Conservation (phyloP, 441 rosid species). For the Pelargonium citronellum region DNA sequence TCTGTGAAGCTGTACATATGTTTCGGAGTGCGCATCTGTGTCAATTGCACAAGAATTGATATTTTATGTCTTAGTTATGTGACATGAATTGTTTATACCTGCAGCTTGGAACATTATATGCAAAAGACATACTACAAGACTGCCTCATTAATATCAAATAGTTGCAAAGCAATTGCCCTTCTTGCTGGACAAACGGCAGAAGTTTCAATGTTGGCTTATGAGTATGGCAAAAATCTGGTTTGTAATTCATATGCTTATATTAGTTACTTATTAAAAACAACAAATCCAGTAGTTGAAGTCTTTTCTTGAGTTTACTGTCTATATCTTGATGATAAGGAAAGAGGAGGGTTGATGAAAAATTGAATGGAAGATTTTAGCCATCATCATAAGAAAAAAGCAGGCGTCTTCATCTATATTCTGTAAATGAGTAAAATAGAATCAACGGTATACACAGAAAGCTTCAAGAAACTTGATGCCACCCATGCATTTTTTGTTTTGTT, state of each 20-base stretch:
- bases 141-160: conserved; percentile 81
- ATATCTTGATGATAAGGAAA: neutral
- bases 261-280: neutral
- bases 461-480: neutral
- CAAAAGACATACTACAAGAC: conserved; percentile 89
- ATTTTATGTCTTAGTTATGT: neutral
- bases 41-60: neutral
- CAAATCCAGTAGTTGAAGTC: neutral
- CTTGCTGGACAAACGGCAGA: conserved; percentile 82
- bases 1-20: neutral
- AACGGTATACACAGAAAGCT: neutral
- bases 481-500: neutral
- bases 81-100: conserved; percentile 18
- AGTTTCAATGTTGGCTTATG: conserved; percentile 72
- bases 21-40: neutral
- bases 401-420: neutral
- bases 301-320: neutral
- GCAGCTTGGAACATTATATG: conserved; percentile 89
- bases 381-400: neutral
- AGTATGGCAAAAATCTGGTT: conserved; percentile 90
- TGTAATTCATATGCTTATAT: conserved; percentile 23
- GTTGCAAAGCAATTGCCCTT: conserved; percentile 85
- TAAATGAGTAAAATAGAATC: neutral
- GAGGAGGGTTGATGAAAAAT: neutral
- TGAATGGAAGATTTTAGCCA: neutral